Evolutionary conservation across 139 green algal species (phyloP).

Genomic region (Chlamydomonas urium): DNA sequence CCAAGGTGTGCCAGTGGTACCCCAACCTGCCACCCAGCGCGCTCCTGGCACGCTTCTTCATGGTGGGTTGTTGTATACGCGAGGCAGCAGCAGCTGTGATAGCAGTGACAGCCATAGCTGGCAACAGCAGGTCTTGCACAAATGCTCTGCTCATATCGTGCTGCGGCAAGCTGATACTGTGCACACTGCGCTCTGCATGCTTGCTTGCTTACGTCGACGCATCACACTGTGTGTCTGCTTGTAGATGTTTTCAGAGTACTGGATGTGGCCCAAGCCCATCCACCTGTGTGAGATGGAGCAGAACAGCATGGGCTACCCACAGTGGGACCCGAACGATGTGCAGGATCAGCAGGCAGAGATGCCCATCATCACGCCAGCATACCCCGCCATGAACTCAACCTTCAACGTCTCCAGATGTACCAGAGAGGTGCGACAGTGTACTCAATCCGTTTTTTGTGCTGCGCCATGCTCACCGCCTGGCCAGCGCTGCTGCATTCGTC

Average conservation of each 20-base stretch:
- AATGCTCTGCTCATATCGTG: too few species aligned
- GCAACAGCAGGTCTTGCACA: too few species aligned
- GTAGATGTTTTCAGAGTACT: constrained; percentile 18
- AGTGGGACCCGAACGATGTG: constrained; percentile 4
- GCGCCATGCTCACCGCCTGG: too few species aligned
- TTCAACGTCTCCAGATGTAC: constrained; percentile 88
- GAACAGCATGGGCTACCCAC: constrained; percentile 5
- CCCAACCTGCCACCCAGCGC: constrained; percentile 57
- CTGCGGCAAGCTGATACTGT: too few species aligned
- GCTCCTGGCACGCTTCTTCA: constrained; percentile 82
- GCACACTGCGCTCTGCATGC: too few species aligned
- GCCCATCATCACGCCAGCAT: constrained; percentile 97
- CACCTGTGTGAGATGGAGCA: constrained; percentile 27
- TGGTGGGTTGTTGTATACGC: constrained; percentile 45
- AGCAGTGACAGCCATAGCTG: too few species aligned
- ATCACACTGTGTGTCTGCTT: background rate
- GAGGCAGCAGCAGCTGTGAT: too few species aligned
- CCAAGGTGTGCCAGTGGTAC: constrained; percentile 83
- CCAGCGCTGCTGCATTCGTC: too few species aligned
- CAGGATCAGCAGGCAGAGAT: constrained; percentile 45
- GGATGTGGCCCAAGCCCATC: constrained; percentile 36
- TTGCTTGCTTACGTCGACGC: background rate
- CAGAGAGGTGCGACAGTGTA: constrained; percentile 43
- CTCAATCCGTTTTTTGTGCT: too few species aligned
- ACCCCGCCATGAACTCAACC: constrained; percentile 90